A percentile compares a stretch with the other conserved stretches of the same genome.
Conservation (phyloP, 2,329 filamentous ascomycete genomes). For the Sporothrix humicola region DNA sequence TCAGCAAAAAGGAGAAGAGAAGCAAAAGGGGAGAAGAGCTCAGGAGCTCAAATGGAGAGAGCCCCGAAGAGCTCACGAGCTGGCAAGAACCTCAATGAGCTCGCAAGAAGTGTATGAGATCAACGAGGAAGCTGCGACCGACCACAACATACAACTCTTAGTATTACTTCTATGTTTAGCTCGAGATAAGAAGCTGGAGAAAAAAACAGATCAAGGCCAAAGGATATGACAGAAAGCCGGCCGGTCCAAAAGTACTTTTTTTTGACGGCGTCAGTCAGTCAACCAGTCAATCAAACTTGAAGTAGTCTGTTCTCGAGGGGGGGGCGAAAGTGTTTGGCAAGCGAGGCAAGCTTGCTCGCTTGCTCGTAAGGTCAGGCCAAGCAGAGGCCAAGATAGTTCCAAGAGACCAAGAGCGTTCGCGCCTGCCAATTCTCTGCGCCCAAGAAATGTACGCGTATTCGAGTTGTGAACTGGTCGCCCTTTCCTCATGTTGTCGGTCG, state of each 20-base stretch:
- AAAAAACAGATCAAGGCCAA: neutral
- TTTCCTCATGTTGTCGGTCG: neutral
- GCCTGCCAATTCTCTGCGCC: neutral
- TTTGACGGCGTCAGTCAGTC: neutral
- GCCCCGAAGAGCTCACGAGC: neutral
- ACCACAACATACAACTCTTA: neutral
- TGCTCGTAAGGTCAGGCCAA: neutral
- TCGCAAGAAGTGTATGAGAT: neutral
- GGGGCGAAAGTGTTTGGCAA: neutral
- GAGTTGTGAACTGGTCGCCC: neutral
- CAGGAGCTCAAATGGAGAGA: no score
- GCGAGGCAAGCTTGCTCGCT: no score
- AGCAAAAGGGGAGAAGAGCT: neutral
- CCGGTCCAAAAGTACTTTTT: no score
- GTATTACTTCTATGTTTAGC: neutral
- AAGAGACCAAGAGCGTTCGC: neutral
- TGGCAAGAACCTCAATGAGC: neutral
- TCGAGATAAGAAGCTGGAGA: neutral
- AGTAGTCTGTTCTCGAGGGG: neutral
- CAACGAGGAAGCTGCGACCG: neutral
- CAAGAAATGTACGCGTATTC: constrained; percentile 4
- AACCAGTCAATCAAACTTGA: no score
- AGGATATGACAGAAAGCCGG: no score
- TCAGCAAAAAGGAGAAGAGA: neutral
- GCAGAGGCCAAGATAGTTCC: neutral